Evolutionary conservation across 805 yeast genomes (phyloP).

Genomic region (Wickerhamomyces ciferrii): DNA sequence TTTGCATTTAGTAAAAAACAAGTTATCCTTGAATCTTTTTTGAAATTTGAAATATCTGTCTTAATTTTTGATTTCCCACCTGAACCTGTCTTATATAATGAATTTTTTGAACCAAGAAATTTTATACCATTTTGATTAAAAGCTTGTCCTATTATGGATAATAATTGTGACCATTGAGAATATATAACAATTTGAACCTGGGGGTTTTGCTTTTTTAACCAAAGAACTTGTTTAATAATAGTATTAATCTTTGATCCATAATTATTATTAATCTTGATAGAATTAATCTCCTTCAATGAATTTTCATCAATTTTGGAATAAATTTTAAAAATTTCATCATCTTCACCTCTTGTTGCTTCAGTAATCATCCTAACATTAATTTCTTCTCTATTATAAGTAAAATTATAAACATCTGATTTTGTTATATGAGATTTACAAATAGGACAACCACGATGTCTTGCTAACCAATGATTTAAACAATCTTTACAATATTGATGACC

Average conservation of each 20-base stretch:
- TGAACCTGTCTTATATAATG: conserved; percentile 4
- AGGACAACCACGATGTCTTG: conserved; percentile 60
- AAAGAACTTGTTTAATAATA: conserved; percentile 67
- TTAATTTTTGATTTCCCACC: conserved; percentile 1
- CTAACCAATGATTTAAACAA: conserved; percentile 75
- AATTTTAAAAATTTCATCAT: conserved; percentile 12
- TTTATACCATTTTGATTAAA: conserved; percentile 51
- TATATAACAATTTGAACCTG: conserved; percentile 71
- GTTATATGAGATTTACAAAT: conserved; percentile 61
- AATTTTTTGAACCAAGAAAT: conserved; percentile 45
- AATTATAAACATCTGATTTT: conserved; percentile 55
- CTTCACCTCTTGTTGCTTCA: conserved; percentile 13
- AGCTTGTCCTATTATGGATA: conserved; percentile 63
- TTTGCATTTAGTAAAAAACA: conserved; percentile 83
- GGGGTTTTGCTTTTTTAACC: conserved; percentile 49
- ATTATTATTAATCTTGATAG: conserved; percentile 35
- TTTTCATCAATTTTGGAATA: conserved; percentile 33
- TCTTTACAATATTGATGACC: conserved; percentile 89
- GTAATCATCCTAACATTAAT: conserved; percentile 41
- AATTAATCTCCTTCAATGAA: conserved; percentile 39
- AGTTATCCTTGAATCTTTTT: conserved; percentile 55
- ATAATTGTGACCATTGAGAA: conserved; percentile 83
- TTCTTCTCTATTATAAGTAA: conserved; percentile 53
- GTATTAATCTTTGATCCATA: conserved; percentile 88
- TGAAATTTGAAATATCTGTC: conserved; percentile 52